Evolutionary conservation across 208 protist species (phyloP), one percentile per base, ranked within the genome.

Genomic region (Kentomonas sorsogonicus): DNA sequence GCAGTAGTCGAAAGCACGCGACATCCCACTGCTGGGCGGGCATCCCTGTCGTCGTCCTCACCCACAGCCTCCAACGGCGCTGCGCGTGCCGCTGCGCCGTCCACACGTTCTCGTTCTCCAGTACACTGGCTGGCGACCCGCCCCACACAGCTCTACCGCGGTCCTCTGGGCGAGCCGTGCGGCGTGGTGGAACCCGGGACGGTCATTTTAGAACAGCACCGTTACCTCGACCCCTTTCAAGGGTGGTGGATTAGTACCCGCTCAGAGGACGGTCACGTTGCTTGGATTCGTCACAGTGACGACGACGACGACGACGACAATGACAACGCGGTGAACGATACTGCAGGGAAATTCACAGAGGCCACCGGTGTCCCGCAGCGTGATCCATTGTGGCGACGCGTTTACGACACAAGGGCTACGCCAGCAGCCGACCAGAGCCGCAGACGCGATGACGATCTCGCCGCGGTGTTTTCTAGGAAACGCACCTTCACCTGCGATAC

Each of bases 171-270:
- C 0, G 77, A 86, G 26, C 38, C 59, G 0, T 67, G 87, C 4
- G 82, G 85, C 2, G 52, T 56, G 9, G 77, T 83, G 29, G 52
- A 54, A 4, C 60, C 29, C 0, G 83, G 75, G 0, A 66, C 73
- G 5, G 83, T 92, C 16, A 30, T 95, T 2, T 56, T 72, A 3
- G 82, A 95, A 67, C 31, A 51, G 0, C 60, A 59, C 16, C 79
- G 85, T 26, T 80, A 75, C 47, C 60, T 62, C 2, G 88, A 95
- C 50, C 72, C 68, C 0, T 92, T 91, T 47, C 67, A 71, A 10
- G 73, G 71, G 20, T 85, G 71, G 74, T 95, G 88, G 85, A 47
- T 89, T 16, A 69, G 66, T 26, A 74, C 75, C 3, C 57, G 61
- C 4, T 34, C 64, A 3, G 62, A 46, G 11, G 82, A 94, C 25